Conservation (phyloP, 306 rosid species). For the Ochetophila trinervis region DNA sequence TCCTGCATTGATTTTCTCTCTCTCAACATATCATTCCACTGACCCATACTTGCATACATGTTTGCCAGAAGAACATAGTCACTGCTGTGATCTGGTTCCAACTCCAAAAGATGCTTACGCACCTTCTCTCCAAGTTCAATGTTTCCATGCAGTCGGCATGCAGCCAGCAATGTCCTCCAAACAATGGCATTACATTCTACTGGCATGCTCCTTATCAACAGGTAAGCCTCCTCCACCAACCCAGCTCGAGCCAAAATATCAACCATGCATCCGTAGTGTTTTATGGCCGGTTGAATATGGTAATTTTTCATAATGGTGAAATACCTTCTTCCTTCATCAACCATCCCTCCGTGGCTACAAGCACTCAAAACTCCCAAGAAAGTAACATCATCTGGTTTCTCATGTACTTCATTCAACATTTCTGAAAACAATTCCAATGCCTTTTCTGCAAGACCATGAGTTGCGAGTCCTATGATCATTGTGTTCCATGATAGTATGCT, state of each 20-base stretch:
- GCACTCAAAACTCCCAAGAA: conserved; percentile 74
- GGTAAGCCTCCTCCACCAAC: conserved; percentile 55
- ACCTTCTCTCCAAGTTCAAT: conserved; percentile 62
- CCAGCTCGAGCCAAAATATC: conserved; percentile 82
- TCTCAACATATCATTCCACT: conserved; percentile 50
- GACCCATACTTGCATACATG: conserved; percentile 61
- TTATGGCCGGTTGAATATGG: conserved; percentile 52
- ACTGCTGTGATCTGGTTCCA: conserved; percentile 65
- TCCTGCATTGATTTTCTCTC: conserved; percentile 48
- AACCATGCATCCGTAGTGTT: conserved; percentile 83
- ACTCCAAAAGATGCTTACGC: conserved; percentile 47
- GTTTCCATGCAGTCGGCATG: conserved; percentile 55
- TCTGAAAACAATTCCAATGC: conserved; percentile 48
- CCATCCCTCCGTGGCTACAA: conserved; percentile 71
- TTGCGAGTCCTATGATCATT: conserved; percentile 71
- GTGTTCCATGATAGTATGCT: conserved; percentile 66
- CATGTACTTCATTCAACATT: conserved; percentile 43
- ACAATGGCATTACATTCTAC: conserved; percentile 60
- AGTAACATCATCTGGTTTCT: conserved; percentile 53
- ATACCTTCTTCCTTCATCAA: conserved; percentile 52
- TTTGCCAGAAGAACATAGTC: conserved; percentile 75
- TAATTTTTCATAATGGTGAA: conserved; percentile 51
- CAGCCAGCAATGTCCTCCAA: conserved; percentile 72
- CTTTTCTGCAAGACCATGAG: conserved; percentile 52
- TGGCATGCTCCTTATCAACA: conserved; percentile 53